Percentiles rank a stretch among this genome's conserved stretches.
Evolutionary conservation across 2,329 filamentous ascomycete species (phyloP).

Genomic region (Pyrenochaeta sp.): DNA sequence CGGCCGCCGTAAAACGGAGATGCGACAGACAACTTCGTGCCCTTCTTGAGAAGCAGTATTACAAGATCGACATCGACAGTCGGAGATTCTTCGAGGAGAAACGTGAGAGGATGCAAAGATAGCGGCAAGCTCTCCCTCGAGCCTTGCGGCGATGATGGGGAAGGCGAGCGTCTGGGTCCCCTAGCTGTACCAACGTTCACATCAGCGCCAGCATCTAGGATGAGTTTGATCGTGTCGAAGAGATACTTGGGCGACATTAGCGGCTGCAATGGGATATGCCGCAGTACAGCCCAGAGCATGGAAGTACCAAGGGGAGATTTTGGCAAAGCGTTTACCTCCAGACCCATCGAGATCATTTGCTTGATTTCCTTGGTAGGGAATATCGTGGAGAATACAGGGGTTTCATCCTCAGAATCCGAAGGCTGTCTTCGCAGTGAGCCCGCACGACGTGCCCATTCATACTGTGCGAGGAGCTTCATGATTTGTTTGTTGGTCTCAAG

Average conservation of each 20-base stretch:
- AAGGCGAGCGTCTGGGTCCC: conserved; percentile 17
- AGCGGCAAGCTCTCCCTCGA: conserved; percentile 12
- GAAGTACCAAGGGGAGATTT: conserved; percentile 22
- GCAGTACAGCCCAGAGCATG: conserved; percentile 36
- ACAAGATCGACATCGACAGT: conserved; percentile 32
- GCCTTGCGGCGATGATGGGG: conserved; percentile 11
- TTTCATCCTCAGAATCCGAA: conserved; percentile 4
- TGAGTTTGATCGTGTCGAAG: conserved; percentile 24
- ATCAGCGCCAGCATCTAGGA: conserved; percentile 27
- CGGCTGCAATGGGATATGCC: conserved; percentile 22
- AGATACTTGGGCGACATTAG: conserved; percentile 27
- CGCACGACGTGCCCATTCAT: conserved; percentile 38
- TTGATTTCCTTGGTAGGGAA: conserved; percentile 31
- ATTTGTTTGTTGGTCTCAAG: conserved; percentile 24
- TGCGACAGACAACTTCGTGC: conserved; percentile 25
- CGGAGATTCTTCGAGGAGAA: conserved; percentile 34
- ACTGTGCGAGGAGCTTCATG: conserved; percentile 32
- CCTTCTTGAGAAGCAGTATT: conserved; percentile 29
- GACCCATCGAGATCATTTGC: conserved; percentile 34
- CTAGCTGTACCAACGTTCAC: conserved; percentile 27
- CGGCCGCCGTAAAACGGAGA: conserved; percentile 35
- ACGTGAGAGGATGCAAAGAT: conserved; percentile 32
- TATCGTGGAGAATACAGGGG: conserved; percentile 23
- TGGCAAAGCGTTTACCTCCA: conserved; percentile 31
- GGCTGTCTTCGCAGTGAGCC: conserved; percentile 27